These are phyloP conservation scores for Aspergillus conjunctus DNA, from an alignment of 495 filamentous ascomycete species.

Conservation along the genomic window DNA sequence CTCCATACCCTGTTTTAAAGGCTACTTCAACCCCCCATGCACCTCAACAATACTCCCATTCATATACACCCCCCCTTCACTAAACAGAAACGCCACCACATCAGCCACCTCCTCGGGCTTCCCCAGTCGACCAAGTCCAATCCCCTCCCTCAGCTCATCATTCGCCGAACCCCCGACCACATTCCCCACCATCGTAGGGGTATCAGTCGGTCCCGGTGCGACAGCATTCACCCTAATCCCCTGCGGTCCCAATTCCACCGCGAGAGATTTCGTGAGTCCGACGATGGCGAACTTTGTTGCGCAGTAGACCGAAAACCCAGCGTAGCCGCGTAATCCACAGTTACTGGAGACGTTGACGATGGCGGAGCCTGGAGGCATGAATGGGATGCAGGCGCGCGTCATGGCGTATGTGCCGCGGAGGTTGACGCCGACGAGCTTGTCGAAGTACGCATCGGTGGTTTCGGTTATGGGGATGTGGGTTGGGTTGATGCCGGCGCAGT, in stretches of 20 bases:
- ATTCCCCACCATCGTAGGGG: slow-evolving; percentile 41
- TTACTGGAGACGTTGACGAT: slow-evolving; percentile 52
- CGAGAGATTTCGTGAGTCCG: slow-evolving; percentile 58
- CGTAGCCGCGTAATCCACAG: slow-evolving; percentile 37
- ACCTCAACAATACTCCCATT: slow-evolving; percentile 58
- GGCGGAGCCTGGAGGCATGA: slow-evolving; percentile 14
- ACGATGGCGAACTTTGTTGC: slow-evolving; percentile 56
- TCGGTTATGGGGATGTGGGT: slow-evolving; percentile 44
- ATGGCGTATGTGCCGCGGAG: slow-evolving; percentile 21
- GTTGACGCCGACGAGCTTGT: slow-evolving; percentile 21
- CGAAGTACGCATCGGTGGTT: slow-evolving; percentile 24
- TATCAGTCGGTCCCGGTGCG: slow-evolving; percentile 52
- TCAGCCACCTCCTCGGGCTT: slow-evolving; percentile 54
- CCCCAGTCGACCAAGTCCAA: slow-evolving; percentile 30
- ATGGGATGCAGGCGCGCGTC: slow-evolving; percentile 16
- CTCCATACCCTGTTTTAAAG: too few species aligned
- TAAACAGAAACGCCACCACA: slow-evolving; percentile 56
- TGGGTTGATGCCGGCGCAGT: slow-evolving; percentile 56
- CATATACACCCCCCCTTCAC: slow-evolving; percentile 52
- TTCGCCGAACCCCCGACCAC: slow-evolving; percentile 39
- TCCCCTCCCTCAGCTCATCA: slow-evolving; percentile 29
- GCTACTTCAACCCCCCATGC: slow-evolving; percentile 37
- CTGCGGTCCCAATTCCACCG: slow-evolving; percentile 53
- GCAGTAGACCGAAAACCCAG: slow-evolving; percentile 51
- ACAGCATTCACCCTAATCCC: slow-evolving; percentile 58